Conservation (phyloP, 2,329 filamentous ascomycete species). For the Diaporthe helianthi region DNA sequence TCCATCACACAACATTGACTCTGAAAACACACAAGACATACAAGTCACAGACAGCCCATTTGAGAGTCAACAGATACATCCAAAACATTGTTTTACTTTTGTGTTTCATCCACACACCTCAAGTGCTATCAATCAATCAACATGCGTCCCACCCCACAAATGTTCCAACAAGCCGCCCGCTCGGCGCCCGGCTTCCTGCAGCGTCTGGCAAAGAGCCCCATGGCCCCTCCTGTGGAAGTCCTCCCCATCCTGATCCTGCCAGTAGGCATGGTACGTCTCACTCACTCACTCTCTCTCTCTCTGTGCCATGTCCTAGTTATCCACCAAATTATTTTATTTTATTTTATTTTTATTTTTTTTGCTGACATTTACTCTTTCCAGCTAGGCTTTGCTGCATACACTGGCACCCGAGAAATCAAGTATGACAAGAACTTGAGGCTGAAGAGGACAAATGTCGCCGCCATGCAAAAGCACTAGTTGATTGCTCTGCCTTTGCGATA, state of each 20-base stretch:
- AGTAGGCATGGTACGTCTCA: conserved; percentile 30
- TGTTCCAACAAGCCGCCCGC: conserved; percentile 29
- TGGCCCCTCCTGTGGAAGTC: conserved; percentile 32
- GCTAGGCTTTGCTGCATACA: conserved; percentile 31
- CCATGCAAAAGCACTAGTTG: conserved; percentile 6
- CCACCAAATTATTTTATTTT: no score
- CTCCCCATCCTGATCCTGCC: conserved; percentile 32
- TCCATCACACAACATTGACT: conserved; percentile 23
- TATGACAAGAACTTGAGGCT: conserved; percentile 32
- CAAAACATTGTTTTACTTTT: background rate
- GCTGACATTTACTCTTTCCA: background rate
- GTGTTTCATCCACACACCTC: background rate
- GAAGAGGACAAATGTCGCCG: conserved; percentile 30
- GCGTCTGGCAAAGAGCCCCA: conserved; percentile 29
- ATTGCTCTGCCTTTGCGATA: background rate
- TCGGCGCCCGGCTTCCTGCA: conserved; percentile 25
- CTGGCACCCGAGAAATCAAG: conserved; percentile 29
- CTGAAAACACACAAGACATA: background rate
- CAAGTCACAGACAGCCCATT: background rate
- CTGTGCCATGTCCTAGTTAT: background rate
- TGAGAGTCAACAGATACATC: background rate
- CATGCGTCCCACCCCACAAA: conserved; percentile 33
- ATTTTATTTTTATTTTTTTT: no score
- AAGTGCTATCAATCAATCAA: no score
- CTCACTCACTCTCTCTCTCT: no score